Base-by-base conservation (phyloP, 2,329 filamentous ascomycete species). In the Cordyceps sp. region DNA sequence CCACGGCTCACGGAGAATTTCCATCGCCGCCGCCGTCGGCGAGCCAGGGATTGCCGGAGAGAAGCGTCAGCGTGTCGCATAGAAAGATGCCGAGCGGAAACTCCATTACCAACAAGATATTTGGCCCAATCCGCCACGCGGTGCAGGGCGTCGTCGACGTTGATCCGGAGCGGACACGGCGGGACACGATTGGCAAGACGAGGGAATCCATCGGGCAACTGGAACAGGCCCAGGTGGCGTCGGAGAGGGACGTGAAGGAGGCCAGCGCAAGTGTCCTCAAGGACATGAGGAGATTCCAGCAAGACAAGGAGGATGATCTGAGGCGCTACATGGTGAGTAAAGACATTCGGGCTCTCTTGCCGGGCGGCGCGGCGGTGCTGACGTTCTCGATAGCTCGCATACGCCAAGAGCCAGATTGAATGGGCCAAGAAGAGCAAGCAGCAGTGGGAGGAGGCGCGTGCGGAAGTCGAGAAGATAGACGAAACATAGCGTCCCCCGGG, bases 91-190 rank as follows among this genome's bases (percentile, higher is more conserved):
- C 78, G 3, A 92, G 83, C 47, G 76, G 82, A n/a, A 84, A 80
- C 45, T 93, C 90, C 39, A 86, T 96, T 38, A 86, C 86, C 2
- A 77, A 75, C 48, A 93, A 88, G 58, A 84, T 98, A 32, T 96
- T 98, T 52, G 90, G 88, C 1, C 81, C 86, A 10, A 78, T 98
- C 39, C 92, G 83, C 34, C 88, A 98, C 56, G 90, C 90, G 0
- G 84, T 96, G 22, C 84, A 96, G 48, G 90, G 90, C 4, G 88
- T 96, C 45, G 88, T 90, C 1, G 90, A 98, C 50, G 83, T 92
- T 26, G 90, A 98, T 49, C 90, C 90, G 0, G 90, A 98, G 57
- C 69, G 86, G 39, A 93, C 86, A 27, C 69, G 90, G 33, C 71
- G 90, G 33, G 90, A 98, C 52, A 79, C 84, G 40, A 94, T 98